These are phyloP conservation scores for Candida saitoana DNA, from an alignment of 805 yeast genomes.

Conservation along the genomic window DNA sequence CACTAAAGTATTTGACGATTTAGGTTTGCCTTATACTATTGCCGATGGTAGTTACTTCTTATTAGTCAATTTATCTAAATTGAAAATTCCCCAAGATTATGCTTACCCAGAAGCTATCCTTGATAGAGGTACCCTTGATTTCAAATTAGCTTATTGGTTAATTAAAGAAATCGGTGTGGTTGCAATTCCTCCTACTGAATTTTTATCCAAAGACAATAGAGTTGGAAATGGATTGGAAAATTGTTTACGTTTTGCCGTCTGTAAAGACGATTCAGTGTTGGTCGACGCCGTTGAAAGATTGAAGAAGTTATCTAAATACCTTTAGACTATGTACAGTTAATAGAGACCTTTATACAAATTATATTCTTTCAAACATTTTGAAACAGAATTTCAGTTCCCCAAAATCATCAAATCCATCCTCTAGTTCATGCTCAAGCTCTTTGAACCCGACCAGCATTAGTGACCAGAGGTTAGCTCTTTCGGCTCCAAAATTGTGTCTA, in stretches of 20 bases:
- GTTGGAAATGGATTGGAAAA: conserved; percentile 71
- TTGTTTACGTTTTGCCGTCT: conserved; percentile 88
- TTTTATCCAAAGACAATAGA: conserved; percentile 62
- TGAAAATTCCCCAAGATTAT: conserved; percentile 72
- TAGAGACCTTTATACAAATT: background rate
- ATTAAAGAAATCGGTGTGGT: conserved; percentile 91
- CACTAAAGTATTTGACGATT: conserved; percentile 74
- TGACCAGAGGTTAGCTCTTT: conserved; percentile 58
- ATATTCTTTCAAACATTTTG: conserved; percentile 24
- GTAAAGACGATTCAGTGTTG: conserved; percentile 82
- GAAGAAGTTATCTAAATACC: conserved; percentile 62
- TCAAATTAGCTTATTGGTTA: conserved; percentile 87
- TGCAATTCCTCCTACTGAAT: conserved; percentile 97
- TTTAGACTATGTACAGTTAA: background rate
- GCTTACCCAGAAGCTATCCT: conserved; percentile 66
- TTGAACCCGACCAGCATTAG: conserved; percentile 38
- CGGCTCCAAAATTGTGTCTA: conserved; percentile 60
- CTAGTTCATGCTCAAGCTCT: conserved; percentile 38
- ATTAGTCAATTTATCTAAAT: conserved; percentile 79
- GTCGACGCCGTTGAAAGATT: conserved; percentile 79
- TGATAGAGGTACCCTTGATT: conserved; percentile 70
- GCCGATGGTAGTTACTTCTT: conserved; percentile 95
- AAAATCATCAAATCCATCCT: conserved; percentile 80
- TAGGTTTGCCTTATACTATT: conserved; percentile 81
- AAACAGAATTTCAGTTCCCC: conserved; percentile 64